Evolutionary conservation across 306 rosid species (phyloP).

Genomic region (Cucurbita ficifolia): DNA sequence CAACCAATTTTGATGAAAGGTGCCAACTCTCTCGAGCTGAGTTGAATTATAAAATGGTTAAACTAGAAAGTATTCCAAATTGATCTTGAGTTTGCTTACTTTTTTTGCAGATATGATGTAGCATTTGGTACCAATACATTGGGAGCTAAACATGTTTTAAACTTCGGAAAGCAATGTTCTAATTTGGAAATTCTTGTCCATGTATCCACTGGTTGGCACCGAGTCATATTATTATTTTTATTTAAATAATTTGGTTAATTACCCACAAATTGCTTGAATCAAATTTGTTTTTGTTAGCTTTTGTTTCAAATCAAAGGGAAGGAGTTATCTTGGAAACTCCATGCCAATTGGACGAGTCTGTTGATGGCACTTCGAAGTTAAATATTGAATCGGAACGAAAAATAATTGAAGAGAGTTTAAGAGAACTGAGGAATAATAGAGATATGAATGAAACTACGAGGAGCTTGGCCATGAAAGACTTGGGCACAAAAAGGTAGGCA

Average conservation of each 20-base stretch:
- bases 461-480: constrained; percentile 45
- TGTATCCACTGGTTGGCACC: constrained; percentile 55
- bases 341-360: constrained; percentile 32
- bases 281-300: constrained; percentile 25
- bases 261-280: no score
- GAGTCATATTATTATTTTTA: no score
- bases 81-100: no score
- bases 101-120: constrained; percentile 30
- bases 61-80: no score
- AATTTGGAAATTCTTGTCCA: constrained; percentile 45
- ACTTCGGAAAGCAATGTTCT: constrained; percentile 45
- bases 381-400: constrained; percentile 36
- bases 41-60: no score
- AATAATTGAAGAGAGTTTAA: constrained; percentile 16
- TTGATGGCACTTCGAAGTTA: constrained; percentile 39
- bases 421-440: constrained; percentile 13
- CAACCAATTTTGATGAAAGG: constrained; percentile 72
- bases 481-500: constrained; percentile 46
- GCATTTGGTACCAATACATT: constrained; percentile 46
- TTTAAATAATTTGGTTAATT: no score
- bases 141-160: constrained; percentile 45
- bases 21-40: neutral
- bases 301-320: constrained; percentile 48
- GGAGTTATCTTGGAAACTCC: constrained; percentile 51
- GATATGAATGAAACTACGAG: constrained; percentile 14